Percentiles rank a stretch among this genome's conserved stretches.
These are phyloP conservation scores for Platanthera zijinensis DNA, from an alignment of 106 monocot genomes.

Conservation along the genomic window DNA sequence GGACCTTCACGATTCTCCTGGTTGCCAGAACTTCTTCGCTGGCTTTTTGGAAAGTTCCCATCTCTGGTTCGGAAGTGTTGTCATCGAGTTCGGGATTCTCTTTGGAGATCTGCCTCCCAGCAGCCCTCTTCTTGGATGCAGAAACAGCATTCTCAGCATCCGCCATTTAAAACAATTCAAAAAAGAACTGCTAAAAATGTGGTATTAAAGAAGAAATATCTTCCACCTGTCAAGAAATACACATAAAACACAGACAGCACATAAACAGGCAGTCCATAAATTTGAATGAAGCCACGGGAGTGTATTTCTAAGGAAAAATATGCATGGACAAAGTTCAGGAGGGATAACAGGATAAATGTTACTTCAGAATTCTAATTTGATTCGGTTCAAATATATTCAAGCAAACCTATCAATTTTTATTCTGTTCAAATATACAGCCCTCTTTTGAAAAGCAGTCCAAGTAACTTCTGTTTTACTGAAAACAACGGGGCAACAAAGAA, in stretches of 20 bases:
- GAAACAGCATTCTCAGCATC: slow-evolving; percentile 38
- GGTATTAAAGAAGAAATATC: not conserved
- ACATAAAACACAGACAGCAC: not conserved
- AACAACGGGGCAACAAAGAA: not conserved
- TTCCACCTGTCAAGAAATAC: not conserved
- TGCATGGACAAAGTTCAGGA: no score
- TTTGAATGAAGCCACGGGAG: not conserved
- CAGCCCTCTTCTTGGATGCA: slow-evolving; percentile 70
- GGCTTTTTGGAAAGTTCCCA: slow-evolving; percentile 81
- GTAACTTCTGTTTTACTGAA: not conserved
- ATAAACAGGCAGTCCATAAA: not conserved
- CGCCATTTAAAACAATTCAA: slow-evolving; percentile 30
- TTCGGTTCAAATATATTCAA: no score
- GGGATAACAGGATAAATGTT: no score
- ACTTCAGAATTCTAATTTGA: no score
- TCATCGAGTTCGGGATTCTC: slow-evolving; percentile 63
- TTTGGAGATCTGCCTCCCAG: slow-evolving; percentile 58
- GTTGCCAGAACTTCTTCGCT: slow-evolving; percentile 84
- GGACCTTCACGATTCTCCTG: slow-evolving; percentile 84
- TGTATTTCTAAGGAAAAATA: no score
- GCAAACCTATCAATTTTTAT: no score
- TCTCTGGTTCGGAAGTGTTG: slow-evolving; percentile 58
- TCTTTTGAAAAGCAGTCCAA: not conserved
- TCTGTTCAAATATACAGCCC: no score
- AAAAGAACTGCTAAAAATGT: not conserved